These are phyloP conservation scores for Meredithiella fracta DNA, from an alignment of 2,329 filamentous ascomycete genomes.

Conservation along the genomic window DNA sequence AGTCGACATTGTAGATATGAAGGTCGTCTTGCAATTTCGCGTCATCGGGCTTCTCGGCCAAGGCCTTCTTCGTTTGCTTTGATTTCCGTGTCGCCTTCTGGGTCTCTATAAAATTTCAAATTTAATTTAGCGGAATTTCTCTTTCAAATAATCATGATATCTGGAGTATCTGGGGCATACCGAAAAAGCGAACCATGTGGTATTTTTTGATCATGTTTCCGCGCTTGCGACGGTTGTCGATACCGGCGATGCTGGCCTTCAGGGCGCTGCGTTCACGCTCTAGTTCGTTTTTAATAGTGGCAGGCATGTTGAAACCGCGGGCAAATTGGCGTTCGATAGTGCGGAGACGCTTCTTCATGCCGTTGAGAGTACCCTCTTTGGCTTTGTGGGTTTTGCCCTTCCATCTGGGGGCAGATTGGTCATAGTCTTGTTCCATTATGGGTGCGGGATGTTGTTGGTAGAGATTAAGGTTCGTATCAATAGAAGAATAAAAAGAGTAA, in stretches of 20 bases:
- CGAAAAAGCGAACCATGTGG: constrained; percentile 74
- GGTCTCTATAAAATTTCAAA: constrained; percentile 35
- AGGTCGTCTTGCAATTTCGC: constrained; percentile 39
- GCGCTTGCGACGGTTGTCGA: constrained; percentile 43
- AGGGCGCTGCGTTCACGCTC: constrained; percentile 56
- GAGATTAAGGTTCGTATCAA: too few species aligned
- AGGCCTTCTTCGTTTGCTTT: constrained; percentile 44
- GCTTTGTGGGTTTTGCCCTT: constrained; percentile 26
- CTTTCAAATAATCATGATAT: too few species aligned
- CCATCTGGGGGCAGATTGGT: constrained; percentile 19
- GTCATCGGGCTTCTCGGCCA: constrained; percentile 33
- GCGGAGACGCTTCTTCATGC: constrained; percentile 55
- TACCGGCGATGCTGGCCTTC: constrained; percentile 44
- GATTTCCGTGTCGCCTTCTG: constrained; percentile 53
- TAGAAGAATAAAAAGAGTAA: too few species aligned
- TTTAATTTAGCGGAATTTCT: too few species aligned
- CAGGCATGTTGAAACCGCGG: constrained; percentile 45
- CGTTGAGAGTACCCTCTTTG: constrained; percentile 35
- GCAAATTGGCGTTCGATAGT: constrained; percentile 51
- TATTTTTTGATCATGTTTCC: constrained; percentile 61
- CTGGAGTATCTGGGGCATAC: constrained; percentile 31
- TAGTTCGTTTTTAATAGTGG: constrained; percentile 49
- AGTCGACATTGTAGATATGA: constrained; percentile 56
- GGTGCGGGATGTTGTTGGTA: too few species aligned
- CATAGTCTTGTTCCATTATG: not conserved